Evolutionary conservation across 139 green algal genomes (phyloP).

Genomic region (Raphidocelis subcapitata): DNA sequence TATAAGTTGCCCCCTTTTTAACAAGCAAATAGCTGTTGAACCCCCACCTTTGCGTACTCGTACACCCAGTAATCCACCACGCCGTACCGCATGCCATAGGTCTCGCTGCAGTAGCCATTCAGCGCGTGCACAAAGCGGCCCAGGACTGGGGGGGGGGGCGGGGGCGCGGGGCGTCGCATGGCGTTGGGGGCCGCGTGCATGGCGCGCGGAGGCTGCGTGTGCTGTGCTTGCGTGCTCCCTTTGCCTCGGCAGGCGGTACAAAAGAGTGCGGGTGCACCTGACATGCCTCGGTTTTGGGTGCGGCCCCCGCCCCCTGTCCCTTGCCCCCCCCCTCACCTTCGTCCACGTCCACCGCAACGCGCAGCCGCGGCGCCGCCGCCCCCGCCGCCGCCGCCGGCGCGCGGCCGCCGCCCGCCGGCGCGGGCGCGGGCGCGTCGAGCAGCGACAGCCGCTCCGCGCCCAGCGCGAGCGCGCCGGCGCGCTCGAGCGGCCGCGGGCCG

Average conservation of each 20-base stretch:
- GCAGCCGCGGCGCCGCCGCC: too few relatives aligned
- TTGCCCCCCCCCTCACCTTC: slow-evolving; percentile 50
- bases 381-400: too few relatives aligned
- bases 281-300: neutral
- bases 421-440: too few relatives aligned
- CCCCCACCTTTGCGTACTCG: slow-evolving; percentile 79
- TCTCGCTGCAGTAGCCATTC: slow-evolving; percentile 75
- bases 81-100: slow-evolving; percentile 65
- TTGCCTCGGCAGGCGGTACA: neutral
- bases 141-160: slow-evolving; percentile 58
- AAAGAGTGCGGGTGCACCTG: neutral
- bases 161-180: neutral
- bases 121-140: slow-evolving; percentile 77
- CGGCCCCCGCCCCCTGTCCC: too few relatives aligned
- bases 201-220: neutral
- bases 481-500: too few relatives aligned
- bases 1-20: too few relatives aligned
- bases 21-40: too few relatives aligned
- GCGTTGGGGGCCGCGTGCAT: neutral
- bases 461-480: too few relatives aligned
- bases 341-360: slow-evolving; percentile 74
- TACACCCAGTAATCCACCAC: slow-evolving; percentile 83
- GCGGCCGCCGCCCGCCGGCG: too few relatives aligned
- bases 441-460: too few relatives aligned
- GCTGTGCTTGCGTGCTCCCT: too few relatives aligned